Evolutionary conservation across 1,284 basidiomycete species (phyloP), one percentile per base, ranked within the genome.

Genomic region (Ganoderma resinaceum): DNA sequence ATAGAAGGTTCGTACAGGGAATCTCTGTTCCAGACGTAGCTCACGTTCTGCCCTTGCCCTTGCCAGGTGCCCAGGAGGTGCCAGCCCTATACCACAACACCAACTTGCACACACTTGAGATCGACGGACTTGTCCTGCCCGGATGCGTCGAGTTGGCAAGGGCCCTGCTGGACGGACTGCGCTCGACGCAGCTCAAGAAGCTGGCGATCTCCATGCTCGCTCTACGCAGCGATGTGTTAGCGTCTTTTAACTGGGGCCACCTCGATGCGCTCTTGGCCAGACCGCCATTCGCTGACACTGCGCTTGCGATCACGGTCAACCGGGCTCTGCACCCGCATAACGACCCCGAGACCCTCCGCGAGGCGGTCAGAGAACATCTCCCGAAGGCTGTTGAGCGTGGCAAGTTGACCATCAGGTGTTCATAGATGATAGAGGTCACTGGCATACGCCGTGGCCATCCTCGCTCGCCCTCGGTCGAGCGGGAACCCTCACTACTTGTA

Each of bases 51-150:
- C 37, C 23, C 23, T 29, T 23, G 5, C 18, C 20, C 35, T 38
- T 23, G 57, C 16, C 57, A 70, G 68, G 57, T 40, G 49, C 59
- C 37, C 65, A 67, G 40, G 63, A 66, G 14, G 53, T 62, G 6
- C 65, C 71, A 3, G 68, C 63, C 26, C 46, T 75, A 18, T 29
- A 62, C 29, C 62, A 66, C 61, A 71, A 71, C 60, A 66, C 63
- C 23, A 61, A 42, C 26, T 68, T 75, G 14, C 73, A 70, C 20
- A 35, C 63, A 3, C 46, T 73, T 20, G 70, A 72, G 40, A 67
- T 75, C 12, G 74, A 73, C 53, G 73, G 74, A 2, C 57, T 73
- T 0, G 68, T 75, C n/a, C 63, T 74, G 0, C 72, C 73, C 0
- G 74, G 71, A 1, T 71, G 69, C 59, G 68, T 64, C 11, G 62